These are phyloP conservation scores for Talaromyces thailandensis DNA, from an alignment of 495 filamentous ascomycete species.

Conservation along the genomic window DNA sequence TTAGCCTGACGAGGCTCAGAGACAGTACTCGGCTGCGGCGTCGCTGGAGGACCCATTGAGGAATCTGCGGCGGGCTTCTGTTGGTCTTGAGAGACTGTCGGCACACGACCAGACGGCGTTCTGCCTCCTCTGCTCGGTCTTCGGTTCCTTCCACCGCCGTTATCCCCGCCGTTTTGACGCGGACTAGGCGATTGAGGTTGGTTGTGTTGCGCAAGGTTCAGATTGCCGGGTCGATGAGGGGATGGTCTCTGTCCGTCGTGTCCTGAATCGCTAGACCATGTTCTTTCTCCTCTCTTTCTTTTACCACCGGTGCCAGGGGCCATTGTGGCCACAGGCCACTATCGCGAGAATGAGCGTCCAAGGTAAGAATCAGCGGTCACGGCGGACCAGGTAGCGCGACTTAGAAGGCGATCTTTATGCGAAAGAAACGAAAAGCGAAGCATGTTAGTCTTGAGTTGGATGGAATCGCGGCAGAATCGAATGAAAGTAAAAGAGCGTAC, in stretches of 20 bases:
- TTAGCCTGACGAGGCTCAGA: slow-evolving; percentile 18
- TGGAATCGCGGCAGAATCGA: not conserved
- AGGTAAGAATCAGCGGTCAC: not conserved
- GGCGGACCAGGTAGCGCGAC: not conserved
- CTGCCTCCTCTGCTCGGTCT: slow-evolving; percentile 36
- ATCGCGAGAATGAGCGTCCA: not conserved
- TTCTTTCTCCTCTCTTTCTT: slow-evolving; percentile 49
- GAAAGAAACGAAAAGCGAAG: not conserved
- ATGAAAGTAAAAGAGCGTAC: slow-evolving; percentile 1
- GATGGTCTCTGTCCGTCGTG: slow-evolving; percentile 50
- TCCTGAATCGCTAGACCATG: slow-evolving; percentile 39
- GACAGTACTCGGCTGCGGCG: slow-evolving; percentile 17
- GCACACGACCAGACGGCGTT: slow-evolving; percentile 24
- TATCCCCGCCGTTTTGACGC: slow-evolving; percentile 32
- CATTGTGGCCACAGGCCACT: slow-evolving; percentile 24
- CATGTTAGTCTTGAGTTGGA: not conserved
- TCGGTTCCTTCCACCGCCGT: slow-evolving; percentile 33
- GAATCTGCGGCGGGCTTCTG: slow-evolving; percentile 21
- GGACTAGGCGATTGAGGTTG: slow-evolving; percentile 23
- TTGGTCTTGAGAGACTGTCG: slow-evolving; percentile 25
- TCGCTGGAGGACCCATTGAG: slow-evolving; percentile 32
- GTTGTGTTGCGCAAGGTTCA: slow-evolving; percentile 50
- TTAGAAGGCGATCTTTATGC: not conserved
- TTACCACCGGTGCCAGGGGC: slow-evolving; percentile 46
- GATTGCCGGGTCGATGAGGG: slow-evolving; percentile 53